Evolutionary conservation across 176 grass and related monocot species (phyloP).

Genomic region (Triticum urartu): DNA sequence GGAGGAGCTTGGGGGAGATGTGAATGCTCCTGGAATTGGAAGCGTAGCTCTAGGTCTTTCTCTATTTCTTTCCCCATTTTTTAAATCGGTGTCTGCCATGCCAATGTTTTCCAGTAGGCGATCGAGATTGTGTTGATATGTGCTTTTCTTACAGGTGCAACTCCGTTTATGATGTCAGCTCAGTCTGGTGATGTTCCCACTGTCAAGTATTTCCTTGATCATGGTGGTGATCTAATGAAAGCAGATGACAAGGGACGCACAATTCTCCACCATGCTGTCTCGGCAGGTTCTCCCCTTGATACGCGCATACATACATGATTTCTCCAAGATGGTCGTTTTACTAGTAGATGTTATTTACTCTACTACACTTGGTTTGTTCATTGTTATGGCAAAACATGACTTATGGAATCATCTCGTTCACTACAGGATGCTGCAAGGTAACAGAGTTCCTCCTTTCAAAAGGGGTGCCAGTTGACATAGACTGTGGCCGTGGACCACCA

Average conservation of each 20-base stretch:
- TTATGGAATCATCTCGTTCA: neutral
- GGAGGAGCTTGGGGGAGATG: constrained; percentile 32
- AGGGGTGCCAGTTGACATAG: constrained; percentile 33
- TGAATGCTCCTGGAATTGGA: constrained; percentile 17
- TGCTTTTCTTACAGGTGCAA: neutral
- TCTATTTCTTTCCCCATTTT: neutral
- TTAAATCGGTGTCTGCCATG: neutral
- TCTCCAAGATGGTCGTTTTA: neutral
- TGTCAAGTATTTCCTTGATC: constrained; percentile 32
- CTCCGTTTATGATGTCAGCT: constrained; percentile 28
- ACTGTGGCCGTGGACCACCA: constrained; percentile 29
- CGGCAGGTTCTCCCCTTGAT: neutral
- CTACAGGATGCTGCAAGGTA: constrained; percentile 24
- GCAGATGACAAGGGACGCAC: neutral
- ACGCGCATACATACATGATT: neutral
- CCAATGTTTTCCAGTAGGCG: neutral
- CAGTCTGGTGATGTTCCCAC: constrained; percentile 30
- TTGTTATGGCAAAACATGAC: neutral
- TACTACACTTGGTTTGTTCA: neutral
- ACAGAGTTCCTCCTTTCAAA: constrained; percentile 26
- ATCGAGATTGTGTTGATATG: neutral
- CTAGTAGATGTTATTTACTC: neutral
- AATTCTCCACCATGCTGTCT: constrained; percentile 21
- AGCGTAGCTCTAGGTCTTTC: neutral
- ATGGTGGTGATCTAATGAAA: constrained; percentile 30